Conservation (phyloP, 2,329 filamentous ascomycete species). For the Talaromyces sp. region DNA sequence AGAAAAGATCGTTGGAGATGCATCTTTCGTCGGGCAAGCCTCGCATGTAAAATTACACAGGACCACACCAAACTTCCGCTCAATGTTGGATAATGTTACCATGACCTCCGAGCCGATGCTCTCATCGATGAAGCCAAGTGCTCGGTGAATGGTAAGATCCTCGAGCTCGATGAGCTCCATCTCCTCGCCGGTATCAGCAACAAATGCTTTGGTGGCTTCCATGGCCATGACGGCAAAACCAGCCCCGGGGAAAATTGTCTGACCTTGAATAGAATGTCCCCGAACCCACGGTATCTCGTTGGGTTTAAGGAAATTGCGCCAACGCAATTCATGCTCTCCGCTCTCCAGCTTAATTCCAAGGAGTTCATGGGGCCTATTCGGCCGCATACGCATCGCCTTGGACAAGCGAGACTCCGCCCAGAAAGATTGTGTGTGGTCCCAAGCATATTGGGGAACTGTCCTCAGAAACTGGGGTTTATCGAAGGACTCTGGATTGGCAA, state of each 20-base stretch:
- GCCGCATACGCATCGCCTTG: background rate
- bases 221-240: constrained; percentile 30
- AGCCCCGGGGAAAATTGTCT: constrained; percentile 32
- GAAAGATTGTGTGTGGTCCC: constrained; percentile 20
- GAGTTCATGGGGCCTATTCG: constrained; percentile 13
- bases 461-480: background rate
- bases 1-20: background rate
- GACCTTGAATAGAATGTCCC: constrained; percentile 33
- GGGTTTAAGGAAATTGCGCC: constrained; percentile 31
- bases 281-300: constrained; percentile 34
- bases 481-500: background rate
- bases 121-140: constrained; percentile 3
- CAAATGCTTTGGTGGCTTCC: constrained; percentile 21
- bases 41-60: background rate
- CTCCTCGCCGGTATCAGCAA: background rate
- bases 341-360: constrained; percentile 22
- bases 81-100: constrained; percentile 6
- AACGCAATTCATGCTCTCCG: constrained; percentile 25
- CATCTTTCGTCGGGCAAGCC: background rate
- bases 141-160: background rate
- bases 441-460: constrained; percentile 20
- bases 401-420: constrained; percentile 24
- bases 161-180: background rate
- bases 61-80: background rate
- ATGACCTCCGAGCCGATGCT: constrained; percentile 1